Conservation (phyloP, 1,284 basidiomycete genomes). For the Pisolithus thermaeus region DNA sequence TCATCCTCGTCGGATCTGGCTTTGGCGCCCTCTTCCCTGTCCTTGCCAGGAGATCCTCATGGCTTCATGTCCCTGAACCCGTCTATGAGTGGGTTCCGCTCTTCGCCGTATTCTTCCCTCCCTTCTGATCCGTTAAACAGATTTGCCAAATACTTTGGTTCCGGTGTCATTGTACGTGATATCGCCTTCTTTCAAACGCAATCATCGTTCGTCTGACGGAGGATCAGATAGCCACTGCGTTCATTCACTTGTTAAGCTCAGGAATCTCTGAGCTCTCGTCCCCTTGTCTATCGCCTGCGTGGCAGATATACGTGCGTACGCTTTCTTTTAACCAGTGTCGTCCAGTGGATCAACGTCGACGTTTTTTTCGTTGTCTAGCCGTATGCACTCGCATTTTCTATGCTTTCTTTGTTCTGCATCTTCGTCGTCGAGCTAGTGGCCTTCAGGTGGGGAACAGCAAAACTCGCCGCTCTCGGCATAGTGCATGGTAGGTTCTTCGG, state of each 20-base stretch:
- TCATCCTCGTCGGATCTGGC: slow-evolving; percentile 72
- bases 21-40: slow-evolving; percentile 81
- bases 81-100: slow-evolving; percentile 66
- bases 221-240: slow-evolving; percentile 80
- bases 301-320: slow-evolving; percentile 67
- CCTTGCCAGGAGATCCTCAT: slow-evolving; percentile 54
- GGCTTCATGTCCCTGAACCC: slow-evolving; percentile 55
- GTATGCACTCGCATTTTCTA: slow-evolving; percentile 75
- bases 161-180: slow-evolving; percentile 75
- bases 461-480: slow-evolving; percentile 50
- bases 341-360: background rate
- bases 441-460: slow-evolving; percentile 73
- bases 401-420: slow-evolving; percentile 76
- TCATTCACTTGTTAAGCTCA: slow-evolving; percentile 81
- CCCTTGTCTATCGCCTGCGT: slow-evolving; percentile 65
- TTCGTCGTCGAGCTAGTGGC: slow-evolving; percentile 84
- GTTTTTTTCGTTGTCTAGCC: slow-evolving; percentile 39
- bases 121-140: slow-evolving; percentile 31
- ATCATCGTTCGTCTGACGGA: slow-evolving; percentile 6
- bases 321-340: background rate
- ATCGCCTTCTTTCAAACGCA: slow-evolving; percentile 7
- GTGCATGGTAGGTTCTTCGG: slow-evolving; percentile 40
- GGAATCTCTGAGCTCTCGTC: slow-evolving; percentile 69
- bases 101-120: background rate
- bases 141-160: slow-evolving; percentile 94